phyloP scores from a whole-genome alignment of 78 protist genomes.

The Bigelowiella natans region DNA sequence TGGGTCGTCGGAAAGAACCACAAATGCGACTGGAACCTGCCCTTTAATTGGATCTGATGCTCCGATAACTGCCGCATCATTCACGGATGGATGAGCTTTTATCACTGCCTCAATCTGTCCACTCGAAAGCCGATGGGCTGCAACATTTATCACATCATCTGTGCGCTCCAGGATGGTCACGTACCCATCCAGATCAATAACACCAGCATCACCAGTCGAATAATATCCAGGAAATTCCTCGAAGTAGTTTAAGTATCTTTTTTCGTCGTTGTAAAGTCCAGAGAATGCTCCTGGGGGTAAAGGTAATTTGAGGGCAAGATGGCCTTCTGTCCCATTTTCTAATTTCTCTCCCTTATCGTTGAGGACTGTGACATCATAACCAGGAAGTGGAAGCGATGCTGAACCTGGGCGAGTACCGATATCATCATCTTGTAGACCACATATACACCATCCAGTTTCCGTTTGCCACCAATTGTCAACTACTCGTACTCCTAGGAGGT shows the following conservation, averaged over 20 bases:
- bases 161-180: constrained; percentile 40
- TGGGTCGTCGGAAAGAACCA: neutral
- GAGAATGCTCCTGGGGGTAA: constrained; percentile 8
- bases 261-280: neutral
- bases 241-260: constrained; percentile 14
- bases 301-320: neutral
- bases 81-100: neutral
- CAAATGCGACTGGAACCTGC: neutral
- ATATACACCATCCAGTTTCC: neutral
- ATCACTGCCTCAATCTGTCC: constrained; percentile 54
- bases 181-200: neutral
- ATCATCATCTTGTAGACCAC: neutral
- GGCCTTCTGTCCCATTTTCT: neutral
- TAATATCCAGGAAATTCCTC: constrained; percentile 34
- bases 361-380: neutral
- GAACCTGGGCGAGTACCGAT: neutral
- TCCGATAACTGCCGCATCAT: neutral
- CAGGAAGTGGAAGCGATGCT: neutral
- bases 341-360: neutral
- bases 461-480: constrained; percentile 20
- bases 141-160: constrained; percentile 78
- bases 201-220: constrained; percentile 62
- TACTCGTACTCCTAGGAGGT: neutral
- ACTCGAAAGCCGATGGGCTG: constrained; percentile 69
- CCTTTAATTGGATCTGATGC: neutral